Conservation (phyloP, 257 asterid species). For the Craterostigma plantagineum region DNA sequence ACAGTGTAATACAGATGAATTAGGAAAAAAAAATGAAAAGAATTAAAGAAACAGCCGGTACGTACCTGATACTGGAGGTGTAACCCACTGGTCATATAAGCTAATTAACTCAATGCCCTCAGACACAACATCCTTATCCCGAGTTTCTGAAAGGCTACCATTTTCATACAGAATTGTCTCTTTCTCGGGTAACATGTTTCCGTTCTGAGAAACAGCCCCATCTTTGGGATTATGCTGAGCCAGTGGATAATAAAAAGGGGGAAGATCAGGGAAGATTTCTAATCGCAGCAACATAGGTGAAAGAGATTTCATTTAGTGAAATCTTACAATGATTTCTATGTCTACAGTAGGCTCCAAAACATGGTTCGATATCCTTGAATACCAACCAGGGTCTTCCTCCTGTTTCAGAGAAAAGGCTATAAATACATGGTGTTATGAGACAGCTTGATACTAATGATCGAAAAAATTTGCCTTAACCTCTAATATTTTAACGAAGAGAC, state of each 20-base stretch:
- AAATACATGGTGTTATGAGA: too few relatives aligned
- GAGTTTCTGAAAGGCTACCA: too few relatives aligned
- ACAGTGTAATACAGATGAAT: neutral
- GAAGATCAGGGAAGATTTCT: too few relatives aligned
- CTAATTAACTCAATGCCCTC: slow-evolving; percentile 21
- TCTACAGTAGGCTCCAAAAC: slow-evolving; percentile 46
- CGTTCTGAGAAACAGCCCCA: too few relatives aligned
- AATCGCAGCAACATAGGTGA: slow-evolving; percentile 1
- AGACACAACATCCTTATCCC: neutral
- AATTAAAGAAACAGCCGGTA: neutral
- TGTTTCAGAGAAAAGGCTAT: slow-evolving; percentile 14
- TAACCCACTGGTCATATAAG: slow-evolving; percentile 70
- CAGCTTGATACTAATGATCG: neutral
- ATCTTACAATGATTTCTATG: slow-evolving; percentile 65
- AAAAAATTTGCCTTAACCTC: too few relatives aligned
- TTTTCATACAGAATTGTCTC: too few relatives aligned
- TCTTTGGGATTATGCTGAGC: too few relatives aligned
- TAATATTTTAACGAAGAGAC: too few relatives aligned
- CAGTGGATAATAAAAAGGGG: too few relatives aligned
- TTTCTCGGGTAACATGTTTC: too few relatives aligned
- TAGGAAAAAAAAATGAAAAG: neutral
- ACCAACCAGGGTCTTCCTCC: slow-evolving; percentile 99
- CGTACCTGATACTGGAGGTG: slow-evolving; percentile 2
- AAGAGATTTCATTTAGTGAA: slow-evolving; percentile 7
- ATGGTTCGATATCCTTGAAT: slow-evolving; percentile 58